Conservation (phyloP, 2,329 filamentous ascomycete species). For the Ustulina deusta region DNA sequence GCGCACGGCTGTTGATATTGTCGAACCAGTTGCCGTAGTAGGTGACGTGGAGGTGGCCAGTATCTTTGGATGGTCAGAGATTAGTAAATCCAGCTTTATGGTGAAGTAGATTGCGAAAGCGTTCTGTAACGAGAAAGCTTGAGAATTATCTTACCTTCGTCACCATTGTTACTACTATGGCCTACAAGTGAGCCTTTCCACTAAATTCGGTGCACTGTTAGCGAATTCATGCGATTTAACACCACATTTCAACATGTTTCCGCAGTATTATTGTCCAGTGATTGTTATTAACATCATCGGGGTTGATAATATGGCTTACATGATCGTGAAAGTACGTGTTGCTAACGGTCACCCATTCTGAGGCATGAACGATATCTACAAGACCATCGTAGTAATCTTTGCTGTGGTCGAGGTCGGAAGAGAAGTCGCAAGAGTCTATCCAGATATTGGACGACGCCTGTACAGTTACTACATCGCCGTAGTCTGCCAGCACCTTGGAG, state of each 20-base stretch:
- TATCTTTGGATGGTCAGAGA: conserved; percentile 52
- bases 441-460: conserved; percentile 62
- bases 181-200: conserved; percentile 71
- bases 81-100: conserved; percentile 1
- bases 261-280: not conserved
- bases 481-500: conserved; percentile 55
- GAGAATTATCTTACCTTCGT: conserved; percentile 50
- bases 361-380: conserved; percentile 67
- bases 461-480: conserved; percentile 60
- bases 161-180: conserved; percentile 66
- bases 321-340: conserved; percentile 59
- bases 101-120: not conserved
- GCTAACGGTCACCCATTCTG: conserved; percentile 63
- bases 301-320: conserved; percentile 41
- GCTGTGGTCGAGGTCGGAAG: conserved; percentile 63
- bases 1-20: conserved; percentile 68
- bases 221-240: not conserved
- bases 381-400: conserved; percentile 74
- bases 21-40: conserved; percentile 68
- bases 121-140: too few relatives aligned
- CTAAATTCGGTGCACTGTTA: conserved; percentile 52
- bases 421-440: conserved; percentile 70
- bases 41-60: conserved; percentile 66
- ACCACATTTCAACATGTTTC: not conserved
- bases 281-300: not conserved